These are phyloP conservation scores for Cutaneotrichosporon sp. DNA, from an alignment of 1,284 basidiomycete species.

Conservation along the genomic window DNA sequence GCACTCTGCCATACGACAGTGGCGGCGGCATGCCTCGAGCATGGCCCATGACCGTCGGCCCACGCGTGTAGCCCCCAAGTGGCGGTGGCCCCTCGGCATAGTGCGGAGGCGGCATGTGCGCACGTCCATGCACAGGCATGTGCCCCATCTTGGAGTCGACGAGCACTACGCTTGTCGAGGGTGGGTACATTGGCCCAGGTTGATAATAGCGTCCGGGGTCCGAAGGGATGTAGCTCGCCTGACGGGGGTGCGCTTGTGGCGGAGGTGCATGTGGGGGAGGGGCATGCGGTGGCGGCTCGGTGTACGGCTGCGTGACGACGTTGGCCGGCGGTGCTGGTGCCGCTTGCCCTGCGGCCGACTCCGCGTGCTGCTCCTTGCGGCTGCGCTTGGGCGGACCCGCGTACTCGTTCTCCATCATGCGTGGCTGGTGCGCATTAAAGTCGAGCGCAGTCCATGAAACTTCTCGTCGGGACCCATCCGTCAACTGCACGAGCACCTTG, in stretches of 20 bases:
- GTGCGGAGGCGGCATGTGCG: not conserved
- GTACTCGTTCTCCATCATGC: constrained; percentile 20
- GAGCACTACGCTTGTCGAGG: not conserved
- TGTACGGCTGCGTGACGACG: not conserved
- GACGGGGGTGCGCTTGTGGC: not conserved
- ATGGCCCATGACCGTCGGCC: constrained; percentile 2
- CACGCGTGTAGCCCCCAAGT: not conserved
- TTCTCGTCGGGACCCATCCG: constrained; percentile 1
- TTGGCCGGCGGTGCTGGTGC: not conserved
- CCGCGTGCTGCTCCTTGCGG: constrained; percentile 14
- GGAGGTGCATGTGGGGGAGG: not conserved
- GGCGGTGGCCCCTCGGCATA: not conserved
- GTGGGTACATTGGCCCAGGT: not conserved
- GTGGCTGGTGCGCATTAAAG: constrained; percentile 8
- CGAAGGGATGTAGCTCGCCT: not conserved
- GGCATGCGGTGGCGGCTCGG: not conserved
- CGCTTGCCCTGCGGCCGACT: too few relatives aligned
- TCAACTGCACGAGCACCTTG: constrained; percentile 58
- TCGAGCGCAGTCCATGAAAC: constrained; percentile 15
- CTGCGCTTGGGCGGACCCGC: constrained; percentile 16
- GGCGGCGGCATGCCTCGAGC: not conserved
- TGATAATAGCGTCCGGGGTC: not conserved
- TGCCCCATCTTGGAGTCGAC: constrained; percentile 3
- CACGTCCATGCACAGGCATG: not conserved
- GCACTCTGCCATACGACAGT: not conserved